Conservation (phyloP, 148 eudicot species). For the Bassia scoparia region DNA sequence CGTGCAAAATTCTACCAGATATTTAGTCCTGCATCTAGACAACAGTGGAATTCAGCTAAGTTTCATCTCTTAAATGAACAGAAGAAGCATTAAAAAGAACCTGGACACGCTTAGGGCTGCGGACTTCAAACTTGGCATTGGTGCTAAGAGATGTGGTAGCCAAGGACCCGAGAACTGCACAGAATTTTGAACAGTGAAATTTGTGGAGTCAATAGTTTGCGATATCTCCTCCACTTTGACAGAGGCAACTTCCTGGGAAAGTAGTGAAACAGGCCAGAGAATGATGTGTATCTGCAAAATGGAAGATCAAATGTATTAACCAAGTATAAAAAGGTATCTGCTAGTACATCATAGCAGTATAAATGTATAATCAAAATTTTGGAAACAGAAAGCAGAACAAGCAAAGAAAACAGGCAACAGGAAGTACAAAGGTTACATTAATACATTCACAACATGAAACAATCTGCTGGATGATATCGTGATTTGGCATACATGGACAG, state of each 20-base stretch:
- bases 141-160: constrained; percentile 81
- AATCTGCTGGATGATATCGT: no score
- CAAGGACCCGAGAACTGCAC: constrained; percentile 71
- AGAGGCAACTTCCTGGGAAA: constrained; percentile 55
- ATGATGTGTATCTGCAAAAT: constrained; percentile 76
- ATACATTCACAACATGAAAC: no score
- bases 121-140: constrained; percentile 86
- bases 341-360: no score
- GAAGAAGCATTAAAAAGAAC: constrained; percentile 28
- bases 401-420: background rate
- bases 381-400: background rate
- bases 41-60: background rate
- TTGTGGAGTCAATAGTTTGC: constrained; percentile 76
- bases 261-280: constrained; percentile 63
- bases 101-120: constrained; percentile 95
- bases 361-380: background rate
- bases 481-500: no score
- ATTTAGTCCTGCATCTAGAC: background rate
- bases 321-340: background rate
- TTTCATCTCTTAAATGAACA: background rate
- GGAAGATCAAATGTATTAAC: constrained; percentile 1
- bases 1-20: background rate
- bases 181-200: constrained; percentile 77
- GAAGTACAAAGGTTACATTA: no score
- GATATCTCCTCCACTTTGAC: constrained; percentile 88